Evolutionary conservation across 2,329 filamentous ascomycete species (phyloP).

Genomic region (Bipolaris cookei): DNA sequence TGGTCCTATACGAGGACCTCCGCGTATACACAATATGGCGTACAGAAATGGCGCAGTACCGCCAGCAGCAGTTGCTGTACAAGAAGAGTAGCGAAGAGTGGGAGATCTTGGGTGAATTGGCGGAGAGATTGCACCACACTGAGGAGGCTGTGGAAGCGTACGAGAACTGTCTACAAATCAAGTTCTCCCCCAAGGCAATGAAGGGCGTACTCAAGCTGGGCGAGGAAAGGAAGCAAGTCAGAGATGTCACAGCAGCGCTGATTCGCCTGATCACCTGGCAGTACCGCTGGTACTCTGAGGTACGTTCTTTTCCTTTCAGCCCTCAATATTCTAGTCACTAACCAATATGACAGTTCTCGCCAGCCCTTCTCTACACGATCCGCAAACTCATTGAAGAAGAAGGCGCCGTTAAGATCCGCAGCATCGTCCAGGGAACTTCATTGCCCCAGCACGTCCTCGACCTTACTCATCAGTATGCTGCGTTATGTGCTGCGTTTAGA

Average conservation of each 20-base stretch:
- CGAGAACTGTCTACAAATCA: conserved; percentile 80
- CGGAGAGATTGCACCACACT: conserved; percentile 87
- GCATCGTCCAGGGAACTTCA: conserved; percentile 95
- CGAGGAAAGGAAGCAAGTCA: conserved; percentile 77
- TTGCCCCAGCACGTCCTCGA: conserved; percentile 92
- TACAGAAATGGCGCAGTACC: conserved; percentile 95
- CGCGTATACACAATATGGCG: conserved; percentile 99
- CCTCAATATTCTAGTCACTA: neutral
- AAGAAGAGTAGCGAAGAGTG: conserved; percentile 97
- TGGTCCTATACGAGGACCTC: conserved; percentile 97
- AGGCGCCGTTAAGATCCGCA: conserved; percentile 94
- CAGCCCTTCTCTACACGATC: conserved; percentile 84
- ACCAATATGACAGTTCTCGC: conserved; percentile 71
- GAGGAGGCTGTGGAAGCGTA: conserved; percentile 95
- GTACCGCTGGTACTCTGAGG: conserved; percentile 98
- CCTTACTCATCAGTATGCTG: conserved; percentile 94
- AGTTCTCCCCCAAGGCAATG: conserved; percentile 93
- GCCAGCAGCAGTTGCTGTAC: conserved; percentile 91
- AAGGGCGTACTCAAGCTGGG: conserved; percentile 81
- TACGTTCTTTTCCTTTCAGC: conserved; percentile 36
- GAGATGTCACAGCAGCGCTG: conserved; percentile 81
- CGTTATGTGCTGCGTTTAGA: conserved; percentile 90
- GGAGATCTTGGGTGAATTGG: conserved; percentile 94
- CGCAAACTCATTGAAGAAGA: conserved; percentile 96
- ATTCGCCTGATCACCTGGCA: conserved; percentile 97